Conservation (phyloP, 2,329 filamentous ascomycete species). For the Cercospora brassicicola region DNA sequence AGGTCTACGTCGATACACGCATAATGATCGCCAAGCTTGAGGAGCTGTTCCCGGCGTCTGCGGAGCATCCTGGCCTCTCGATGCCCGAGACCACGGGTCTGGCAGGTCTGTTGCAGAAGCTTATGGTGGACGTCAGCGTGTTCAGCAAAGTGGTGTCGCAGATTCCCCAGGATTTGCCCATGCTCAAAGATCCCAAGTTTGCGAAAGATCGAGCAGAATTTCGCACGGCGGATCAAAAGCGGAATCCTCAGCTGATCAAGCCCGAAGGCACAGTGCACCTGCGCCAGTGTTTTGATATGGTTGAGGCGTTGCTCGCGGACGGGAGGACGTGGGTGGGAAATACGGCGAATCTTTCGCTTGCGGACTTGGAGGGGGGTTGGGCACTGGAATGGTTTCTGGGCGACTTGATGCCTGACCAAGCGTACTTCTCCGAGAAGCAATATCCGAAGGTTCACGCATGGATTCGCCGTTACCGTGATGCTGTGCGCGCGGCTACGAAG, state of each 20-base stretch:
- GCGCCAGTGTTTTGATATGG: constrained; percentile 54
- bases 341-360: constrained; percentile 55
- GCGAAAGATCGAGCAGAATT: constrained; percentile 57
- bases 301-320: constrained; percentile 66
- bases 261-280: constrained; percentile 61
- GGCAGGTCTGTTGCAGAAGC: constrained; percentile 57
- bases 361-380: constrained; percentile 61
- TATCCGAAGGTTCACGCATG: constrained; percentile 65
- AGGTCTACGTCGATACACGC: constrained; percentile 69
- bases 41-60: constrained; percentile 48
- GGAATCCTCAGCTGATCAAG: constrained; percentile 41
- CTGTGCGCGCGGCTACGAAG: constrained; percentile 47
- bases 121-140: constrained; percentile 58
- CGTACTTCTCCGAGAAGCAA: constrained; percentile 52
- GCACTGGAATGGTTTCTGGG: constrained; percentile 61
- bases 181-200: constrained; percentile 60
- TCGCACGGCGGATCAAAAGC: constrained; percentile 36
- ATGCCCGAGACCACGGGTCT: constrained; percentile 46
- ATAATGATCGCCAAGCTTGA: constrained; percentile 68
- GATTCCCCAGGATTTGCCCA: constrained; percentile 58
- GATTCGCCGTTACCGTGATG: constrained; percentile 61
- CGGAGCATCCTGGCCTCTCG: constrained; percentile 35
- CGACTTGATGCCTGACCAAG: constrained; percentile 56
- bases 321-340: constrained; percentile 65
- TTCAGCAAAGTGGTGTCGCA: constrained; percentile 57